Evolutionary conservation across 2,329 filamentous ascomycete species (phyloP).

Genomic region (Rhynchosporium secalis): DNA sequence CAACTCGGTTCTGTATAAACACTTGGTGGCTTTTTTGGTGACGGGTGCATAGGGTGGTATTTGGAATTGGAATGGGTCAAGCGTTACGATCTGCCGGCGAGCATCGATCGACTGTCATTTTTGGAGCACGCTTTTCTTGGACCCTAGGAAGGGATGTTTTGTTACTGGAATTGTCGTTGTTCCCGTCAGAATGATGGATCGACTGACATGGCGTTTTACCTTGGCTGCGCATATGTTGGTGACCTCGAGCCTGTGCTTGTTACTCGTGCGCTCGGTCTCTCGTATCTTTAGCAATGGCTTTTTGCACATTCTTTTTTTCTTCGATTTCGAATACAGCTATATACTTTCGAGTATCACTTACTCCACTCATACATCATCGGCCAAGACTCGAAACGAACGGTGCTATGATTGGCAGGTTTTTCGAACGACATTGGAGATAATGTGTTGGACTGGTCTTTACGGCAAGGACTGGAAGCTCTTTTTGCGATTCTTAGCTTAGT

Average conservation of each 20-base stretch:
- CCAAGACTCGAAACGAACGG: conserved; percentile 11
- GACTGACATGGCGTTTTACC: conserved; percentile 31
- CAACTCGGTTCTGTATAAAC: conserved; percentile 75
- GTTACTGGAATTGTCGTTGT: conserved; percentile 26
- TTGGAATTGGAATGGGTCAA: conserved; percentile 18
- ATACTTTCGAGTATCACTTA: conserved; percentile 18
- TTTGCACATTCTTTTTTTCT: conserved; percentile 23
- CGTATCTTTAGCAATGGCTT: conserved; percentile 14
- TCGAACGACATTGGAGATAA: conserved; percentile 11
- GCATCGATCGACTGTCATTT: conserved; percentile 37
- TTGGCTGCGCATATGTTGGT: conserved; percentile 27
- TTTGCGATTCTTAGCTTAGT: conserved; percentile 21
- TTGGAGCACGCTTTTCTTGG: conserved; percentile 35
- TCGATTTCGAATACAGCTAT: too few species aligned
- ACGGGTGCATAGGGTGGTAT: conserved; percentile 32
- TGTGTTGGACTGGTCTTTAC: conserved; percentile 18
- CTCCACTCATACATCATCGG: conserved; percentile 20
- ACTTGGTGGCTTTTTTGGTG: conserved; percentile 33
- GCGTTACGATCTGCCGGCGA: conserved; percentile 39
- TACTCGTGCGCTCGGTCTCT: conserved; percentile 38
- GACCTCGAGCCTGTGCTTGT: conserved; percentile 38
- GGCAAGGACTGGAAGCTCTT: conserved; percentile 12
- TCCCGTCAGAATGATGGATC: conserved; percentile 31
- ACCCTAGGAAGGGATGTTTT: conserved; percentile 24
- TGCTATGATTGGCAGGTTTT: conserved; percentile 10